Evolutionary conservation across 1,284 basidiomycete species (phyloP).

Genomic region (Sporisorium exsertum): DNA sequence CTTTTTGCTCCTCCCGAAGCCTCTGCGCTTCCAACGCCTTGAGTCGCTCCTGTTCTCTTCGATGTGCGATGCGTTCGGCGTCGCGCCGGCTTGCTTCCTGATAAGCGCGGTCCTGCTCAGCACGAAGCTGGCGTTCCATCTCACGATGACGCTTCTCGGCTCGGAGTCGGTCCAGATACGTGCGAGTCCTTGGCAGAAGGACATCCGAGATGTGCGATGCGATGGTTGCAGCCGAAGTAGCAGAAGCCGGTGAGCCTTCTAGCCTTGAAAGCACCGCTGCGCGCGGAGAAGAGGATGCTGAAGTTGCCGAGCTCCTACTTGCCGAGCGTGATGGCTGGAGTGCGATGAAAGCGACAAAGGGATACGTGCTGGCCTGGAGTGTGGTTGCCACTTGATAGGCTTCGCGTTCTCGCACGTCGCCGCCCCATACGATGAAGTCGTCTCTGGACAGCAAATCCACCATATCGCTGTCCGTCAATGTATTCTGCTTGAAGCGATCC

Average conservation of each 20-base stretch:
- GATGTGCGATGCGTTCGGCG: conserved; percentile 43
- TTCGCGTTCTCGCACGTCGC: conserved; percentile 82
- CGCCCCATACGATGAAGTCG: conserved; percentile 84
- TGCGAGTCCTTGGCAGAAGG: conserved; percentile 53
- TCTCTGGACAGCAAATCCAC: conserved; percentile 78
- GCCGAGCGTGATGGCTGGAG: conserved; percentile 76
- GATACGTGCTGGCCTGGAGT: conserved; percentile 87
- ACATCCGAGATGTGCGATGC: conserved; percentile 57
- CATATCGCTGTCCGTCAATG: conserved; percentile 80
- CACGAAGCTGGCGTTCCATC: conserved; percentile 56
- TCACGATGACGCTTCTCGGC: conserved; percentile 48
- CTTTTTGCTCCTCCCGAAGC: conserved; percentile 20
- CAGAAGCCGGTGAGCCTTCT: conserved; percentile 54
- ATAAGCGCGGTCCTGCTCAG: conserved; percentile 61
- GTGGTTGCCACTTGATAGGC: conserved; percentile 88
- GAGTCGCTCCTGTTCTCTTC: conserved; percentile 46
- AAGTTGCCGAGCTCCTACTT: conserved; percentile 20
- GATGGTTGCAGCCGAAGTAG: conserved; percentile 46
- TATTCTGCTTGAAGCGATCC: conserved; percentile 84
- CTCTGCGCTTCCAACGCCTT: conserved; percentile 32
- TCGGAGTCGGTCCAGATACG: conserved; percentile 53
- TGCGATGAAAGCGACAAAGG: conserved; percentile 89
- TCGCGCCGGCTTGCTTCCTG: conserved; percentile 54
- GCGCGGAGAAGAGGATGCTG: conserved; percentile 28
- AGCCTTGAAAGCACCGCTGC: conserved; percentile 59